A percentile compares a stretch with the other conserved stretches of the same genome.
phyloP scores from a whole-genome alignment of 2,329 filamentous ascomycete species.

The Exophiala sp. region DNA sequence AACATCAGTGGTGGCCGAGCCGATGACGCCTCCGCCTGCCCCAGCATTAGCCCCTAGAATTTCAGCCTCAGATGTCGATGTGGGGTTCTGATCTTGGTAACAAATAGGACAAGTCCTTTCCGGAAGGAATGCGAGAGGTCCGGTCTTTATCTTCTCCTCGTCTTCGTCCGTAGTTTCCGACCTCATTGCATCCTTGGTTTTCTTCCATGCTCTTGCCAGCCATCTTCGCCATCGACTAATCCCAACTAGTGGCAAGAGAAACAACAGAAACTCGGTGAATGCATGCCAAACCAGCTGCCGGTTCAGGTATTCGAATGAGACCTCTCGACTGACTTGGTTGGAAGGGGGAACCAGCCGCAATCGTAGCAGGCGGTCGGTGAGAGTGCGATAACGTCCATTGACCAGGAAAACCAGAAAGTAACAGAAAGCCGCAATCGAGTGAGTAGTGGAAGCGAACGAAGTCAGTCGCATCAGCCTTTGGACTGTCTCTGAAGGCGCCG shows the following conservation, averaged over 20 bases:
- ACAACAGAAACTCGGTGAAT: conserved; percentile 98
- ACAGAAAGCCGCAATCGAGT: conserved; percentile 75
- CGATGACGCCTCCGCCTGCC: conserved; percentile 76
- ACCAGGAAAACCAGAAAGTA: conserved; percentile 90
- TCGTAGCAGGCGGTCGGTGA: conserved; percentile 78
- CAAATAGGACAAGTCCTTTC: conserved; percentile 96
- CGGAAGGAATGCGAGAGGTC: conserved; percentile 80
- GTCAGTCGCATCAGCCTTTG: conserved; percentile 65
- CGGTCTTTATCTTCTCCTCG: conserved; percentile 55
- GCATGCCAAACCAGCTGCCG: conserved; percentile 98
- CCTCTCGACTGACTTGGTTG: conserved; percentile 80
- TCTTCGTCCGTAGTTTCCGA: conserved; percentile 42
- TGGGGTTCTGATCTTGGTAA: conserved; percentile 85
- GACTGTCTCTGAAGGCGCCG: conserved; percentile 42
- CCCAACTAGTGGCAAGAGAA: conserved; percentile 92
- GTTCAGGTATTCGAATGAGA: conserved; percentile 97
- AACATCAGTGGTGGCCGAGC: conserved; percentile 85
- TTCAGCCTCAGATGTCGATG: conserved; percentile 68
- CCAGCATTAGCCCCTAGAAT: conserved; percentile 65
- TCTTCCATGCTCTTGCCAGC: conserved; percentile 82
- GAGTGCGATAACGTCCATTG: conserved; percentile 84
- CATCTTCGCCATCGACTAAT: conserved; percentile 90
- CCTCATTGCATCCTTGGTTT: conserved; percentile 64
- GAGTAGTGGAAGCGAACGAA: conserved; percentile 64
- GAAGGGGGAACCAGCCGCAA: conserved; percentile 82